These are phyloP conservation scores for Rachicladosporium sp. DNA, from an alignment of 2,329 filamentous ascomycete genomes.

Conservation along the genomic window DNA sequence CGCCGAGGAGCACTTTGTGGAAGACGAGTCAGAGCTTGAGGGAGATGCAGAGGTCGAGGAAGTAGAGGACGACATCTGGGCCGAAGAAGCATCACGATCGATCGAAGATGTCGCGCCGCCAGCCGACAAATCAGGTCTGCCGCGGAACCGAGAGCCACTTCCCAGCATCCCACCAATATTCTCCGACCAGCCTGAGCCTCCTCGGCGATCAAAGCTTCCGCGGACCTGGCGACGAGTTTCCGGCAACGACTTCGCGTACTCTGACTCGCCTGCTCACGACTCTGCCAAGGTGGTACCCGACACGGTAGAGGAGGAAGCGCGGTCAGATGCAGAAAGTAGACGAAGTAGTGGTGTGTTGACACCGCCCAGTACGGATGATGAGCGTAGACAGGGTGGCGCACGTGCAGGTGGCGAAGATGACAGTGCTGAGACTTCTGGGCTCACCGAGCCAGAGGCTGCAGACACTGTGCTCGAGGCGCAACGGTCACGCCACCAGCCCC, in stretches of 20 bases:
- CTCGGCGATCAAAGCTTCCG: slow-evolving; percentile 29
- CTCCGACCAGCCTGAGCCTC: slow-evolving; percentile 19
- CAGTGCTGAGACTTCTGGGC: slow-evolving; percentile 3
- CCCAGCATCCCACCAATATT: not conserved
- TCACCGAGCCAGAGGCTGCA: slow-evolving; percentile 4
- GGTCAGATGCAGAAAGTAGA: slow-evolving; percentile 2
- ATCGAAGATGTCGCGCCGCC: slow-evolving; percentile 9
- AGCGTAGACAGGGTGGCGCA: slow-evolving; percentile 3
- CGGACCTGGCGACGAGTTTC: slow-evolving; percentile 31
- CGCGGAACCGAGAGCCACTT: not conserved
- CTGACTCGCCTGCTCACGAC: slow-evolving; percentile 23
- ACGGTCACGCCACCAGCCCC: not conserved
- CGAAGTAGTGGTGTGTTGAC: slow-evolving; percentile 18
- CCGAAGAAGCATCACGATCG: slow-evolving; percentile 33
- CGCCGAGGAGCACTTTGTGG: slow-evolving; percentile 1
- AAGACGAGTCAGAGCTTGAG: not conserved
- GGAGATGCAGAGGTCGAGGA: not conserved
- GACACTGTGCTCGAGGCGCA: slow-evolving; percentile 5
- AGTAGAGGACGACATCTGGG: slow-evolving; percentile 30
- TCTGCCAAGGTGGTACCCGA: not conserved
- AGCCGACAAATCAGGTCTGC: not conserved
- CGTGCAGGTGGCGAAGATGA: slow-evolving; percentile 2
- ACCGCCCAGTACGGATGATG: slow-evolving; percentile 20
- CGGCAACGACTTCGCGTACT: slow-evolving; percentile 25
- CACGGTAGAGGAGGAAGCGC: not conserved